phyloP scores from a whole-genome alignment of 768 basidiomycete genomes.

The Galerina sulciceps region DNA sequence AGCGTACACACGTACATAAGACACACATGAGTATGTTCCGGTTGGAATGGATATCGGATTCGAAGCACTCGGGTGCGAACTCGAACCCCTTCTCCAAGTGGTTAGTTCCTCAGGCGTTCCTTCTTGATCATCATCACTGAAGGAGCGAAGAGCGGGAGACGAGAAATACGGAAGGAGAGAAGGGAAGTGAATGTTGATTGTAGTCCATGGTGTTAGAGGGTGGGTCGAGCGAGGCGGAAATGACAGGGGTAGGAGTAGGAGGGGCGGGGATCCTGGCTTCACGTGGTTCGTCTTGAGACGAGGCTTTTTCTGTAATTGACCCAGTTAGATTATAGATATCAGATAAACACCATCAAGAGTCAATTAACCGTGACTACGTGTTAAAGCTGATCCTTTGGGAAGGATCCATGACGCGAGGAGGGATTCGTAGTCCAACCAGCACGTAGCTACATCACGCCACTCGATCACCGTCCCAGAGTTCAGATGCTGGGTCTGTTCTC shows the following conservation, averaged over 20 bases:
- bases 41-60: conserved; percentile 39
- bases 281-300: conserved; percentile 42
- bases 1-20: conserved; percentile 78
- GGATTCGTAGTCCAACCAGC: too few species aligned
- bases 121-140: conserved; percentile 9
- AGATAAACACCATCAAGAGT: background rate
- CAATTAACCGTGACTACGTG: background rate
- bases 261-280: conserved; percentile 42
- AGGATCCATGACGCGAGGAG: too few species aligned
- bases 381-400: too few species aligned
- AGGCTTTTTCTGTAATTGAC: conserved; percentile 53
- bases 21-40: conserved; percentile 65
- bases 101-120: conserved; percentile 4
- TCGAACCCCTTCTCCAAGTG: conserved; percentile 14
- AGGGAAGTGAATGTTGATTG: conserved; percentile 63
- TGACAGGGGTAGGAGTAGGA: conserved; percentile 73
- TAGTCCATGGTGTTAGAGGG: conserved; percentile 73
- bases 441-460: too few species aligned
- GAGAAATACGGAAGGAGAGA: conserved; percentile 65
- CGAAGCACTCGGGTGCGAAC: conserved; percentile 17
- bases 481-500: too few species aligned
- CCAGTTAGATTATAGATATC: conserved; percentile 5
- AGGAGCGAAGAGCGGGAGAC: conserved; percentile 33
- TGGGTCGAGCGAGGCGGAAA: conserved; percentile 61
- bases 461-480: too few species aligned